Conservation (phyloP, 768 basidiomycete species). For the Boletus subcaerulescens region DNA sequence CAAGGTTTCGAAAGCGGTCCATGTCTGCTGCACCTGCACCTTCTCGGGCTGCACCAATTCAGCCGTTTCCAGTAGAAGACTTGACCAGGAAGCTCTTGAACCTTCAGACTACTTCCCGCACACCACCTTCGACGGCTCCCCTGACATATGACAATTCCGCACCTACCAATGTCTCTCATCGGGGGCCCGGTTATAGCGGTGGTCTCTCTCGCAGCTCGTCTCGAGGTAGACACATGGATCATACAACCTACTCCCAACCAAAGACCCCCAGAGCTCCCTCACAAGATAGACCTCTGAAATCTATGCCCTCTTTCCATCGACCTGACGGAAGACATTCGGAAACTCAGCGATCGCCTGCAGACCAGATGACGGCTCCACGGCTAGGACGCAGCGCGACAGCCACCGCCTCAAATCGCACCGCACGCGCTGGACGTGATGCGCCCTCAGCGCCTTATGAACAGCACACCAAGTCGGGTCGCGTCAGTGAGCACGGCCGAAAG, state of each 20-base stretch:
- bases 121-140: conserved; percentile 11
- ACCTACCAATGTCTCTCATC: conserved; percentile 7
- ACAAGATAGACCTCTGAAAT: conserved; percentile 37
- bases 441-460: conserved; percentile 17
- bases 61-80: conserved; percentile 53
- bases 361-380: conserved; percentile 27
- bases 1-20: conserved; percentile 36
- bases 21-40: conserved; percentile 25
- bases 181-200: conserved; percentile 3
- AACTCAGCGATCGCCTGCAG: conserved; percentile 32
- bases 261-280: conserved; percentile 18
- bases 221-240: conserved; percentile 15
- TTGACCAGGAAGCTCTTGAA: conserved; percentile 55
- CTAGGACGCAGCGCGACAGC: conserved; percentile 39
- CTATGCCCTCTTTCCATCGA: conserved; percentile 63
- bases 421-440: conserved; percentile 17
- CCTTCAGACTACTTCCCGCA: conserved; percentile 37
- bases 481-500: conserved; percentile 28
- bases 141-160: conserved; percentile 10
- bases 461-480: conserved; percentile 14
- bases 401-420: conserved; percentile 10
- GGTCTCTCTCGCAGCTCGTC: conserved; percentile 24
- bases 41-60: conserved; percentile 34
- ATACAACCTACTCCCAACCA: conserved; percentile 17
- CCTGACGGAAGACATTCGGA: conserved; percentile 37